These are phyloP conservation scores for Candida corydali DNA, from an alignment of 805 yeast species.

Conservation along the genomic window DNA sequence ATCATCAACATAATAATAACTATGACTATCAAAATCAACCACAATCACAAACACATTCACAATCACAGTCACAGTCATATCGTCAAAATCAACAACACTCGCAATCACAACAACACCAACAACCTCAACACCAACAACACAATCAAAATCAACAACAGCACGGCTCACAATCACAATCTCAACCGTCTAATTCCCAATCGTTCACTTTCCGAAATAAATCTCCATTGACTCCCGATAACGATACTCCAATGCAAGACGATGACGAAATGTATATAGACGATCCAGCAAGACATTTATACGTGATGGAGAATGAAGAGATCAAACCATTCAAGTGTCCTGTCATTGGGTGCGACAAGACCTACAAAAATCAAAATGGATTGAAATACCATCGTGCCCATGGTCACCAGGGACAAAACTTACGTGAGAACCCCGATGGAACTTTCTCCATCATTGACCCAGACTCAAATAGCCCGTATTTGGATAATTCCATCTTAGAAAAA, in stretches of 20 bases:
- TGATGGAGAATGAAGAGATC: constrained; percentile 85
- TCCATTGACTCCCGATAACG: constrained; percentile 10
- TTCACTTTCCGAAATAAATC: constrained; percentile 13
- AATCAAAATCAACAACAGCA: constrained; percentile 10
- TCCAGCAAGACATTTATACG: constrained; percentile 92
- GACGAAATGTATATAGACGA: constrained; percentile 86
- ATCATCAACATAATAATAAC: not conserved
- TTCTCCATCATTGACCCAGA: constrained; percentile 90
- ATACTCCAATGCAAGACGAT: constrained; percentile 44
- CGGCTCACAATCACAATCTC: constrained; percentile 15
- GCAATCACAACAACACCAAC: constrained; percentile 9
- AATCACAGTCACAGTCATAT: constrained; percentile 15
- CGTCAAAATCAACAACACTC: constrained; percentile 16
- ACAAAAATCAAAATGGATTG: constrained; percentile 95
- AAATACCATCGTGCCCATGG: constrained; percentile 96
- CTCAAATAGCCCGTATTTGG: constrained; percentile 82
- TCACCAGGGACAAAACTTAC: constrained; percentile 90
- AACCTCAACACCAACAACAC: constrained; percentile 12
- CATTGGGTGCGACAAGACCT: constrained; percentile 95
- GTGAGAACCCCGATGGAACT: constrained; percentile 90
- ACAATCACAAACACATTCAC: constrained; percentile 11
- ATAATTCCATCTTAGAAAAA: constrained; percentile 91
- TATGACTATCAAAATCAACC: constrained; percentile 6
- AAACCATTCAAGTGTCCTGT: constrained; percentile 98
- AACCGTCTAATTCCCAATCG: too few relatives aligned